A percentile compares a stretch with the other conserved stretches of the same genome.
Evolutionary conservation across 2,329 filamentous ascomycete species (phyloP).

Genomic region (Verticillium isaacii): DNA sequence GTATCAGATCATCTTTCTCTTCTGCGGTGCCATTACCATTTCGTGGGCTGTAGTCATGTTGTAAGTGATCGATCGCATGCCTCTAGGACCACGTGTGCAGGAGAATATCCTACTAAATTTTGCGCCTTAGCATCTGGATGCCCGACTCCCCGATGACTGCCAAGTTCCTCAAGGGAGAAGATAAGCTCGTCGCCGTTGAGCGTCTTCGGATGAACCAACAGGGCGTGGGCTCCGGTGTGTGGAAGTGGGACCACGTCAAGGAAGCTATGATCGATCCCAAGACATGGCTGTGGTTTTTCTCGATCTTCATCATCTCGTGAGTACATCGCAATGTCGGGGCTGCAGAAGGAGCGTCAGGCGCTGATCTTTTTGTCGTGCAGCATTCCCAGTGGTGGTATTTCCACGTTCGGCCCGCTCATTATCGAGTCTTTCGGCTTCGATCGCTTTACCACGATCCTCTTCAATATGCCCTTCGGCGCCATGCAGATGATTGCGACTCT

Average conservation of each 20-base stretch:
- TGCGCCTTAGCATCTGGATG: conserved; percentile 36
- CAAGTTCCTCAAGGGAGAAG: conserved; percentile 47
- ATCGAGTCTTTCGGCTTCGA: conserved; percentile 51
- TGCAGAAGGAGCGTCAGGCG: too few species aligned
- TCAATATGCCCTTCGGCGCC: conserved; percentile 54
- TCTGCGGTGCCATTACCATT: conserved; percentile 34
- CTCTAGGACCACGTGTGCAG: too few species aligned
- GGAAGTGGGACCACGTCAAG: conserved; percentile 30
- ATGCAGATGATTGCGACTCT: conserved; percentile 57
- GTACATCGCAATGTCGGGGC: conserved; percentile 3
- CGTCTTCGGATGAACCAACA: conserved; percentile 43
- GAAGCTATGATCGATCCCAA: conserved; percentile 29
- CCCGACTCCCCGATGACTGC: conserved; percentile 58
- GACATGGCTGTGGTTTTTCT: conserved; percentile 30
- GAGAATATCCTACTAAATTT: background rate
- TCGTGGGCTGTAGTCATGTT: conserved; percentile 43
- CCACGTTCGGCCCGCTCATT: conserved; percentile 53
- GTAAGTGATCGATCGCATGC: background rate
- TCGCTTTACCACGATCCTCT: conserved; percentile 47
- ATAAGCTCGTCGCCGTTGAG: conserved; percentile 54
- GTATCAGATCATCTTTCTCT: conserved; percentile 26
- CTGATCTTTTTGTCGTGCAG: conserved; percentile 2
- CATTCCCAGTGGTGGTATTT: conserved; percentile 49
- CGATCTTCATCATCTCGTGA: conserved; percentile 46
- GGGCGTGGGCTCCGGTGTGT: conserved; percentile 26